Percentiles rank a stretch among this genome's conserved stretches.
Conservation (phyloP, 345 rosid genomes). For the Citrus hindsii region DNA sequence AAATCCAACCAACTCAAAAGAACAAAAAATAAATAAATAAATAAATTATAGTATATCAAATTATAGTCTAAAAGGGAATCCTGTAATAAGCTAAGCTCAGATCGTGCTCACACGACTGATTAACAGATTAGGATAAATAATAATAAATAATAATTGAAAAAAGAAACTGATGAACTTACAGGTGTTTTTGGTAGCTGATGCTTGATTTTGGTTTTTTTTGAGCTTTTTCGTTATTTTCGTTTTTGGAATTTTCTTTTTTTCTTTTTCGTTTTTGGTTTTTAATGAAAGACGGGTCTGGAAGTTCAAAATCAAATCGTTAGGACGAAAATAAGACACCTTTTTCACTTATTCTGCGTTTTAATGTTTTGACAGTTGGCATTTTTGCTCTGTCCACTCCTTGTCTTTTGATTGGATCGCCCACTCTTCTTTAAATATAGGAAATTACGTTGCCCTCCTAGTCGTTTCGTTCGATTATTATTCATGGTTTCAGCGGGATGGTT, state of each 20-base stretch:
- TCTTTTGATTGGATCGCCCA: neutral
- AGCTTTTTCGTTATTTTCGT: neutral
- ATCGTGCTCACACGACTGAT: neutral
- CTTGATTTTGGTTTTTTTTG: neutral
- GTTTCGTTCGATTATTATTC: neutral
- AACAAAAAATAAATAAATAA: neutral
- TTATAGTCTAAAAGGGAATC: neutral
- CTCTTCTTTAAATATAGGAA: neutral
- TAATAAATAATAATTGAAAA: neutral
- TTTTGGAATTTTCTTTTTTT: neutral
- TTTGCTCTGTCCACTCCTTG: conserved; percentile 5
- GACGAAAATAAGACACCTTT: neutral
- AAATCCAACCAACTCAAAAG: neutral
- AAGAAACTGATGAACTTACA: conserved; percentile 16
- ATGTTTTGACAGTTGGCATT: conserved; percentile 20
- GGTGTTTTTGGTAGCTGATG: neutral
- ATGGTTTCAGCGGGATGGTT: neutral
- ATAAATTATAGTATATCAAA: neutral
- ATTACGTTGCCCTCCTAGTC: neutral
- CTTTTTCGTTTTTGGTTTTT: neutral
- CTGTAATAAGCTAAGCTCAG: neutral
- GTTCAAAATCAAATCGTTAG: neutral
- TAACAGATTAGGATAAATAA: neutral
- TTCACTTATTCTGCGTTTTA: neutral
- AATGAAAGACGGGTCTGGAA: neutral